Base-by-base conservation (phyloP, 192 early-diverging fungal species). In the Coemansia erecta region DNA sequence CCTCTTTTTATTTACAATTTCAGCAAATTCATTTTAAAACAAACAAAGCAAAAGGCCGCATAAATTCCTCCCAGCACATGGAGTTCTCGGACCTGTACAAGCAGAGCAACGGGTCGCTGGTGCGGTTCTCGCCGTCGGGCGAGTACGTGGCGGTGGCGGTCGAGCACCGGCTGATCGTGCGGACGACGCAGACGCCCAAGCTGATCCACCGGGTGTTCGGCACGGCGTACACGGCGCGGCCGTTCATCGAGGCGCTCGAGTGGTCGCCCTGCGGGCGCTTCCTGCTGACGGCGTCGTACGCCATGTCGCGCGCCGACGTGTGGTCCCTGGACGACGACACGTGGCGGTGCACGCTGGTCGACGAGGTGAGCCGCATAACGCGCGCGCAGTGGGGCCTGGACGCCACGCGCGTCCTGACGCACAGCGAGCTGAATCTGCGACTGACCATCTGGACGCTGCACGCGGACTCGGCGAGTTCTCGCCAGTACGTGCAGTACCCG, bases 41-140 rank as follows among this genome's bases (percentile, higher is more conserved):
- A 19, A 18, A 6, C 26, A 24, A 53, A 14, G 6, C 6, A 1
- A 11, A 3, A 50, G 17, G 23, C 23, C 3, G 19, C 11, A 21
- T 56, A n/a, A n/a, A n/a, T n/a, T n/a, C n/a, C n/a, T n/a, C n/a
- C n/a, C n/a, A n/a, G n/a, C n/a, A n/a, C n/a, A 80, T 80, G 77
- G 77, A 80, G 23, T 80, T 80, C 45, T 61, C 70, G 0, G 77
- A 80, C 21, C 24, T 80, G 58, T 80, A 80, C 56, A 80, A 80
- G 48, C 77, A 80, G 58, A 66, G 60, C 26, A 79, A 79, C 28
- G 64, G 63, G 37, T 12, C 63, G 42, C 53, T 78, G 53, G 75
- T 55, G 12, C 14, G 23, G 60, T 80, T 67, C 45, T 80, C 77
- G 63, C 77, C 77, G 3, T 64, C 70, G 61, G 77, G 77, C 1